A percentile compares a stretch with the other conserved stretches of the same genome.
Evolutionary conservation across 257 asterid species (phyloP).

Genomic region (Haberlea rhodopensis): DNA sequence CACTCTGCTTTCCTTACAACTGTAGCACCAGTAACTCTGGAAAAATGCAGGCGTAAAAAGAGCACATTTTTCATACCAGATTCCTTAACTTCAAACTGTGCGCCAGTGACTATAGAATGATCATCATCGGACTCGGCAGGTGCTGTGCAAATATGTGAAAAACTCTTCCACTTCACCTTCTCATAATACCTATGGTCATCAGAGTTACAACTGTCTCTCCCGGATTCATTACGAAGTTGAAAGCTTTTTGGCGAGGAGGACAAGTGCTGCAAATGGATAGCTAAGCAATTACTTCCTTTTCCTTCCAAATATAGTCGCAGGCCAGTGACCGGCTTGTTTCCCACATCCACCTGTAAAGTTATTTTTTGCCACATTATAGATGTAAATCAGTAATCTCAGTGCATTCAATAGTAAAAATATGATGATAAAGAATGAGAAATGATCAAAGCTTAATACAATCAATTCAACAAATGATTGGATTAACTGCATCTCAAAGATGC

Average conservation of each 20-base stretch:
- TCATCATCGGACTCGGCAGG: slow-evolving; percentile 73
- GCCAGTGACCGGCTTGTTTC: slow-evolving; percentile 64
- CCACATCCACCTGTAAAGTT: slow-evolving; percentile 57
- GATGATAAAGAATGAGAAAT: slow-evolving; percentile 2
- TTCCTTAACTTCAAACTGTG: slow-evolving; percentile 58
- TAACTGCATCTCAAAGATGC: too few relatives aligned
- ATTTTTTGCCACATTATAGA: slow-evolving; percentile 15
- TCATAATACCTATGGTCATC: slow-evolving; percentile 60
- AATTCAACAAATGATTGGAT: background rate
- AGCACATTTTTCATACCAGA: slow-evolving; percentile 65
- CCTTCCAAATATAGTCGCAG: slow-evolving; percentile 75
- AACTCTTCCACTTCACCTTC: slow-evolving; percentile 75
- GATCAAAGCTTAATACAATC: background rate
- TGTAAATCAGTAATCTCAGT: slow-evolving; percentile 5
- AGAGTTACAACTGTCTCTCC: slow-evolving; percentile 30
- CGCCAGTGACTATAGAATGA: slow-evolving; percentile 62
- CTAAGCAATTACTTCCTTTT: slow-evolving; percentile 62
- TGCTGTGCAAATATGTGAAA: slow-evolving; percentile 66
- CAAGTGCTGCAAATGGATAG: slow-evolving; percentile 77
- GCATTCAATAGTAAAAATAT: background rate
- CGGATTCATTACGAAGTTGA: slow-evolving; percentile 41
- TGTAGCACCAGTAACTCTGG: slow-evolving; percentile 54
- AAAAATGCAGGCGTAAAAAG: slow-evolving; percentile 52
- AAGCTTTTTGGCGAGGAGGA: slow-evolving; percentile 69
- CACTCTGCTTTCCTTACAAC: slow-evolving; percentile 61